A percentile compares a stretch with the other conserved stretches of the same genome.
Evolutionary conservation across 768 basidiomycete species (phyloP).

Genomic region (Solioccasus polychromus): DNA sequence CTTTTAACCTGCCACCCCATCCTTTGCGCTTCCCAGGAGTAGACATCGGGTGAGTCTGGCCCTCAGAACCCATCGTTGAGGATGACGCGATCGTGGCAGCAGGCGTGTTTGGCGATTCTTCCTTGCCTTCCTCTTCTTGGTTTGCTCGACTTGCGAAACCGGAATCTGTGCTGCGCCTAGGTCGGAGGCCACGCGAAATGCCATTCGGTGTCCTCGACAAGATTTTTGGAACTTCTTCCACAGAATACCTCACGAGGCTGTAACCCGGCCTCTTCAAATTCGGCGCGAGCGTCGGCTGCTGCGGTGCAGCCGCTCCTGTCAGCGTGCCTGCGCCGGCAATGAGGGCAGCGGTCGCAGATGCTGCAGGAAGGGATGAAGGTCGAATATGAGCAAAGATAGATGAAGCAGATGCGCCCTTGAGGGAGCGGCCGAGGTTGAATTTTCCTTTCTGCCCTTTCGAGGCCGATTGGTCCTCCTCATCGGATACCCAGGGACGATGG

Average conservation of each 20-base stretch:
- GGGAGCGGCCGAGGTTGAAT: conserved; percentile 16
- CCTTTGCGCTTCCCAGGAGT: conserved; percentile 18
- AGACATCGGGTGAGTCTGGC: neutral
- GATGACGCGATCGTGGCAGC: conserved; percentile 16
- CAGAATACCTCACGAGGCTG: conserved; percentile 53
- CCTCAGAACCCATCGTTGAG: conserved; percentile 10
- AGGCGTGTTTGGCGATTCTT: conserved; percentile 15
- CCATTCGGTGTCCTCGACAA: conserved; percentile 1
- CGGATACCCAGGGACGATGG: conserved; percentile 20
- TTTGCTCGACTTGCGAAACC: neutral
- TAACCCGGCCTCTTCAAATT: conserved; percentile 64
- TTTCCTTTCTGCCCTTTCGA: conserved; percentile 2
- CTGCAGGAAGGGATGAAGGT: conserved; percentile 19
- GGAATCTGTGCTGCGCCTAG: conserved; percentile 12
- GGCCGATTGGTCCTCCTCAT: conserved; percentile 5
- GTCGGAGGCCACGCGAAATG: conserved; percentile 8
- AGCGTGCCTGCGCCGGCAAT: conserved; percentile 69
- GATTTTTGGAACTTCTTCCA: conserved; percentile 9
- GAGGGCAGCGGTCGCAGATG: conserved; percentile 47
- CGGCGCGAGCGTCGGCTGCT: conserved; percentile 46
- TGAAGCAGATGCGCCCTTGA: conserved; percentile 22
- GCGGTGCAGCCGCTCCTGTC: conserved; percentile 57
- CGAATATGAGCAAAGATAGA: conserved; percentile 23
- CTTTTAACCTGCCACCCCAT: conserved; percentile 40
- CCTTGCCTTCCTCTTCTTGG: conserved; percentile 9